Conservation (phyloP, 352 stramenopile species). For the Lagenidium giganteum region DNA sequence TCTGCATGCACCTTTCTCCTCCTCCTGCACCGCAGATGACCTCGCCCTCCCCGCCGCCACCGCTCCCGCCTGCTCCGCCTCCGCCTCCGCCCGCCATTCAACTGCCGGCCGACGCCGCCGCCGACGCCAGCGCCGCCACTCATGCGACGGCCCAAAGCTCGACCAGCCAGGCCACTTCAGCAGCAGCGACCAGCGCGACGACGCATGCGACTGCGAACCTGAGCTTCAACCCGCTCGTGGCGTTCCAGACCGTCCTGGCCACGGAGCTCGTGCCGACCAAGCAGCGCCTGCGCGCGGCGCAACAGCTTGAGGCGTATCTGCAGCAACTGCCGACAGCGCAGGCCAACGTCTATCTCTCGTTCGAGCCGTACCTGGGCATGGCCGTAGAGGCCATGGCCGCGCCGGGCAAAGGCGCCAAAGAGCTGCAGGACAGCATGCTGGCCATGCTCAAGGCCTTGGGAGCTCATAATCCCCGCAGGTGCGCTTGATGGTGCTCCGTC, state of each 20-base stretch:
- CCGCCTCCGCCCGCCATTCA: too few relatives aligned
- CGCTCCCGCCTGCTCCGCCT: not conserved
- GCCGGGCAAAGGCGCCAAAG: conserved; percentile 19
- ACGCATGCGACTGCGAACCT: conserved; percentile 1
- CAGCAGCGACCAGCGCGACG: conserved; percentile 9
- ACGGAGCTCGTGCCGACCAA: conserved; percentile 27
- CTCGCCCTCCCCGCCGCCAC: too few relatives aligned
- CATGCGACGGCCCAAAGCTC: too few relatives aligned
- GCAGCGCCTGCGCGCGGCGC: conserved; percentile 34
- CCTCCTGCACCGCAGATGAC: too few relatives aligned
- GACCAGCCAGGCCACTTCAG: not conserved
- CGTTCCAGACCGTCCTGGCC: conserved; percentile 39
- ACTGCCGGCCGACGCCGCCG: too few relatives aligned
- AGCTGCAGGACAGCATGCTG: conserved; percentile 33
- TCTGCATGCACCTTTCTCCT: too few relatives aligned
- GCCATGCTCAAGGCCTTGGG: conserved; percentile 32
- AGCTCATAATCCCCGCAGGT: conserved; percentile 32
- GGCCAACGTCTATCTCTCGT: conserved; percentile 27
- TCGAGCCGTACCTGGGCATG: conserved; percentile 43
- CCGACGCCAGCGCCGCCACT: too few relatives aligned
- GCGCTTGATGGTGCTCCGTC: not conserved
- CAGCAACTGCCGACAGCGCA: conserved; percentile 16
- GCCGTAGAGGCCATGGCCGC: conserved; percentile 31
- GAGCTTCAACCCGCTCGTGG: conserved; percentile 33
- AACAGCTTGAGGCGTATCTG: conserved; percentile 40